Evolutionary conservation across 257 asterid species (phyloP).

Genomic region (Ophiorrhiza pumila): DNA sequence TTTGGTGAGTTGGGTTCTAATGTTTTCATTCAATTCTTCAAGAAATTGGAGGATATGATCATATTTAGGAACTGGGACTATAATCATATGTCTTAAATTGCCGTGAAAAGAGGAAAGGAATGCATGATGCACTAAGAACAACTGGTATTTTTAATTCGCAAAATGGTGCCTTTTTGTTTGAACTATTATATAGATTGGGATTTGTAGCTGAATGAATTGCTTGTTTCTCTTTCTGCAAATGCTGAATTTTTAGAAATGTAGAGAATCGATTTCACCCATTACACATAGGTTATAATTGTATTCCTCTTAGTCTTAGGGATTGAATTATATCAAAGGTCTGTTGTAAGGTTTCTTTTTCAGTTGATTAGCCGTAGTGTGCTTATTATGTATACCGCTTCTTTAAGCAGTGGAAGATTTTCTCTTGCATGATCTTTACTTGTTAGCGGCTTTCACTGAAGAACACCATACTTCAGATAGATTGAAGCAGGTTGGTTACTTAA

Average conservation of each 20-base stretch:
- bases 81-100: neutral
- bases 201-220: neutral
- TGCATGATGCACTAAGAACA: neutral
- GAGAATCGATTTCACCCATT: no score
- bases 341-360: neutral
- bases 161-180: no score
- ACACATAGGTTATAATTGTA: no score
- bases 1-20: neutral
- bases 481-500: slow-evolving; percentile 50
- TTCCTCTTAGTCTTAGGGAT: no score
- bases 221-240: neutral
- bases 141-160: no score
- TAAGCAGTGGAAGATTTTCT: slow-evolving; percentile 75
- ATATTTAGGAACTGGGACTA: neutral
- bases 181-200: neutral
- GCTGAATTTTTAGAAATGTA: neutral
- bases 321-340: neutral
- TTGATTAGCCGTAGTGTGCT: neutral
- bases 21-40: neutral
- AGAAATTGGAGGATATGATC: neutral
- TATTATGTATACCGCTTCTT: neutral
- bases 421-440: slow-evolving; percentile 45
- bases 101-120: neutral
- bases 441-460: slow-evolving; percentile 51
- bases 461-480: slow-evolving; percentile 39